Evolutionary conservation across 805 yeast genomes (phyloP).

Genomic region (Jamesozyma spencerorum): DNA sequence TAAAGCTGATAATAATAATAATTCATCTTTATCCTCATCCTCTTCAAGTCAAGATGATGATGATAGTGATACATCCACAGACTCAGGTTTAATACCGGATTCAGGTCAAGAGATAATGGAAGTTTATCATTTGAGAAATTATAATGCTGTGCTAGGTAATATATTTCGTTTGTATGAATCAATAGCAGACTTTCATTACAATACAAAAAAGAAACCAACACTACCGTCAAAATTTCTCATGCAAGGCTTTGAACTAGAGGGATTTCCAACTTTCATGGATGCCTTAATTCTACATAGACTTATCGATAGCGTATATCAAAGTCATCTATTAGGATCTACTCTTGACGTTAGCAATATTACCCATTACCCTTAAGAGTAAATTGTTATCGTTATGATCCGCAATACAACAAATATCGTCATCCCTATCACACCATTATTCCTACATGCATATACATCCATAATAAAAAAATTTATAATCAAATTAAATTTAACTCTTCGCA

Average conservation of each 20-base stretch:
- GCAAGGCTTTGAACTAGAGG: constrained; percentile 25
- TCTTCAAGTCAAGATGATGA: not conserved
- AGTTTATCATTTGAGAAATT: constrained; percentile 27
- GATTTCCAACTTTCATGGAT: constrained; percentile 26
- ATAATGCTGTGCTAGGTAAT: constrained; percentile 26
- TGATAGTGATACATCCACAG: constrained; percentile 1
- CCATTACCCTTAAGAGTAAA: constrained; percentile 6
- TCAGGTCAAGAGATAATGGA: constrained; percentile 24
- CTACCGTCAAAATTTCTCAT: constrained; percentile 17
- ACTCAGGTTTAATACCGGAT: constrained; percentile 6
- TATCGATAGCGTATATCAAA: constrained; percentile 21
- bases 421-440: no score
- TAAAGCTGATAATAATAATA: not conserved
- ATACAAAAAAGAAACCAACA: constrained; percentile 16
- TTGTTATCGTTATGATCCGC: no score
- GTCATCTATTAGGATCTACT: constrained; percentile 18
- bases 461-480: no score
- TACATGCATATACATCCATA: constrained; percentile 1
- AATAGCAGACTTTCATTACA: constrained; percentile 26
- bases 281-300: constrained; percentile 20
- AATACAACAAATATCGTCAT: no score
- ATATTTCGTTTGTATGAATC: constrained; percentile 26
- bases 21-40: not conserved
- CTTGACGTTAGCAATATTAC: constrained; percentile 13
- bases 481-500: no score